Conservation (phyloP, 352 stramenopile genomes). For the Pythium dissimile region DNA sequence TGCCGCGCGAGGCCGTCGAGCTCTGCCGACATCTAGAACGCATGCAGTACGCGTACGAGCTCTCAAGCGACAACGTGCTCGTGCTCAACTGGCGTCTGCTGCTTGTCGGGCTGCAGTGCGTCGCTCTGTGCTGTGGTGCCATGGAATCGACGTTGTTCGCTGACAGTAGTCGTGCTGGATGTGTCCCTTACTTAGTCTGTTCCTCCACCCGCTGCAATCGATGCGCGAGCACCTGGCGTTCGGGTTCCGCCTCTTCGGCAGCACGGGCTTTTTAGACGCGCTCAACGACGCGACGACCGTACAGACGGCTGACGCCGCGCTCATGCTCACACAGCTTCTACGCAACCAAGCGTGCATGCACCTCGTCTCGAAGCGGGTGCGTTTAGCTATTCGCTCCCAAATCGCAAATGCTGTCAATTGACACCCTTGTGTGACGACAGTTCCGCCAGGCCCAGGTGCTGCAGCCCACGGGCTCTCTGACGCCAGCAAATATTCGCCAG, state of each 20-base stretch:
- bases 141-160: background rate
- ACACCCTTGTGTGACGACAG: no score
- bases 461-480: constrained; percentile 24
- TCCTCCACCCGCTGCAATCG: constrained; percentile 50
- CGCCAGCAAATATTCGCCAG: constrained; percentile 18
- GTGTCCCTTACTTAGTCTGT: constrained; percentile 37
- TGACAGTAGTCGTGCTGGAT: background rate
- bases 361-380: constrained; percentile 49
- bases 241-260: constrained; percentile 56
- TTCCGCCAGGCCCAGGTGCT: constrained; percentile 46
- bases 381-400: background rate
- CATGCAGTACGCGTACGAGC: constrained; percentile 64
- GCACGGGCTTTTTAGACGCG: constrained; percentile 44
- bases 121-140: background rate
- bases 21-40: constrained; percentile 55
- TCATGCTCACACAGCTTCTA: constrained; percentile 53
- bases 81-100: constrained; percentile 69
- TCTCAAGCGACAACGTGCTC: constrained; percentile 38
- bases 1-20: constrained; percentile 19
- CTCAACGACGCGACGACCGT: constrained; percentile 30
- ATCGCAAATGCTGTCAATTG: no score
- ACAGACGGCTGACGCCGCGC: constrained; percentile 32
- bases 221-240: constrained; percentile 54
- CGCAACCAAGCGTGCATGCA: constrained; percentile 41
- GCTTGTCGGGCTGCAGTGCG: constrained; percentile 50